phyloP scores from a whole-genome alignment of 2,329 filamentous ascomycete species.

The Botrytis galanthina region DNA sequence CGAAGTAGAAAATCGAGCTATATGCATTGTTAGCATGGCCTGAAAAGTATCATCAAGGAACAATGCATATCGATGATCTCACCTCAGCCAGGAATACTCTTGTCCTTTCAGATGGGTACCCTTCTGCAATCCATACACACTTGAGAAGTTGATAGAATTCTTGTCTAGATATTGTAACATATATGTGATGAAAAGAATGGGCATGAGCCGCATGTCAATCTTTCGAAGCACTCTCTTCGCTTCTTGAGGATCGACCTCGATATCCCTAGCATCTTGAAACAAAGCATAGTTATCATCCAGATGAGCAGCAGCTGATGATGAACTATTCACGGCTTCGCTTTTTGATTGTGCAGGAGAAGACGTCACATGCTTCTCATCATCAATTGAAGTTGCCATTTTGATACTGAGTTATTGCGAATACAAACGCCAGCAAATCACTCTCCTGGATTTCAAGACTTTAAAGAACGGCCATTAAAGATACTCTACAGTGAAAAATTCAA shows the following conservation, averaged over 20 bases:
- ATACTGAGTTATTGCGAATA: background rate
- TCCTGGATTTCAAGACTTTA: background rate
- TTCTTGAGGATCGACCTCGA: slow-evolving; percentile 32
- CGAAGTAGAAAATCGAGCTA: slow-evolving; percentile 53
- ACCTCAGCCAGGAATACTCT: slow-evolving; percentile 52
- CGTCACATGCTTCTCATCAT: slow-evolving; percentile 25
- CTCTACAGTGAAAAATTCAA: background rate
- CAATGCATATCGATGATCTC: slow-evolving; percentile 9
- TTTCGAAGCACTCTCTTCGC: slow-evolving; percentile 48
- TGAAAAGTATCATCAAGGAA: background rate
- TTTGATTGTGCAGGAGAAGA: slow-evolving; percentile 11
- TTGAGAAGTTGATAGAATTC: slow-evolving; percentile 51
- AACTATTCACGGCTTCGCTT: slow-evolving; percentile 16
- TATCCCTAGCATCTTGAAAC: slow-evolving; percentile 37
- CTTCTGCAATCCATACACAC: slow-evolving; percentile 48
- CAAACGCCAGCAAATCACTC: background rate
- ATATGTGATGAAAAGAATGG: slow-evolving; percentile 56
- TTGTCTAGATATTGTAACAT: slow-evolving; percentile 63
- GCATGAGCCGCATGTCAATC: slow-evolving; percentile 55
- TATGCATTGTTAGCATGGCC: background rate
- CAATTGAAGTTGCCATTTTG: slow-evolving; percentile 20
- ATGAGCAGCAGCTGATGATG: slow-evolving; percentile 27
- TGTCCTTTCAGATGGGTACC: slow-evolving; percentile 48
- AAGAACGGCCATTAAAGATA: background rate
- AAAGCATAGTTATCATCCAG: slow-evolving; percentile 42